Evolutionary conservation across 257 asterid species (phyloP), one percentile per base, ranked within the genome.

Genomic region (Solanum lycopersicoides): DNA sequence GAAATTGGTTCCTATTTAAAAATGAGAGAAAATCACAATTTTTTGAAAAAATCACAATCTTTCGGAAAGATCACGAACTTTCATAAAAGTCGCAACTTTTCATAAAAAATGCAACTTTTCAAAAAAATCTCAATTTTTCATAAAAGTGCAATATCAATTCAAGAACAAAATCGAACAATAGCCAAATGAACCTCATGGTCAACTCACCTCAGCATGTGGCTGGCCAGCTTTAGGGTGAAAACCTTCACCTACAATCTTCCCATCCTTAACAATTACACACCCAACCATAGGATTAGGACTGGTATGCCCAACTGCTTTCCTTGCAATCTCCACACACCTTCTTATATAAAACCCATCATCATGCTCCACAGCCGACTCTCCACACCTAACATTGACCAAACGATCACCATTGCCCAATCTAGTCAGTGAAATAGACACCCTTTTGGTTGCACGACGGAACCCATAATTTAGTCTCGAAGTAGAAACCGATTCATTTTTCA

Each of bases 261-360:
- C 99, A 93, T 94, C 94, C 71, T 92, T 95, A 20, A 95, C 98
- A 91, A 95, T 95, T 60, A 95, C 95, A 88, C 98, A 97, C 3
- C 99, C 99, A 88, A 95, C 99, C 99, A 97, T 94, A 18, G 98
- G 98, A 91, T 97, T 95, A 91, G 98, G 99, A 88, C 96, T 95
- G 45, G 99, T 97, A 87, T 85, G 88, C 83, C 99, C 99, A 88
- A 93, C 87, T 71, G 98, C 98, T 86, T 90, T 95, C 87, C 89
- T 93, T 30, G 99, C 99, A 56, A 97, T 93, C 95, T 93, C 99
- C 76, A 97, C 96, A 87, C 96, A 93, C 86, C 93, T 94, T 94
- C 98, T 90, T 87, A 95, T 95, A 59, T 95, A 97, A 90, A 90
- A 92, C 87, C 88, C 93, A 92, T 97, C 96, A 87, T 91, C 95